These are phyloP conservation scores for Pulveroboletus sp. DNA, from an alignment of 768 basidiomycete species.

Conservation along the genomic window DNA sequence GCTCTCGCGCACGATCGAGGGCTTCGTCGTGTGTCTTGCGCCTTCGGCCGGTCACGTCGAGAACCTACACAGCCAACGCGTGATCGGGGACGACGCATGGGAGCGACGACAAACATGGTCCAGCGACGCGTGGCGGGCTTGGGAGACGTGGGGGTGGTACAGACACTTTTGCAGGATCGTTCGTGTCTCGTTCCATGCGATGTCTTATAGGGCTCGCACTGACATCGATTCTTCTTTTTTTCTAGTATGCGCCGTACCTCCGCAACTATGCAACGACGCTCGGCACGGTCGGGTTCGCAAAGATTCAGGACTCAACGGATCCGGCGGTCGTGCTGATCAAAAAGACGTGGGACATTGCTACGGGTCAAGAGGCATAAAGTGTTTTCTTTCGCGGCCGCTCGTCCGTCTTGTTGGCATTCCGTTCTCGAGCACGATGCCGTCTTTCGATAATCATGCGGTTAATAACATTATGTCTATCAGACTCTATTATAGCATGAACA, in stretches of 20 bases:
- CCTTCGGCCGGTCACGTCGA: slow-evolving; percentile 41
- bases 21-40: slow-evolving; percentile 66
- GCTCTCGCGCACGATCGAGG: slow-evolving; percentile 66
- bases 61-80: slow-evolving; percentile 48
- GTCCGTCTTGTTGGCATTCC: neutral
- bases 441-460: slow-evolving; percentile 2
- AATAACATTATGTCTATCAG: slow-evolving; percentile 22
- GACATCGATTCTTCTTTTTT: neutral
- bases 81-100: slow-evolving; percentile 69
- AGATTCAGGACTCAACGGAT: slow-evolving; percentile 55
- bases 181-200: slow-evolving; percentile 27
- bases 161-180: slow-evolving; percentile 83
- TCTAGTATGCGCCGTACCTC: slow-evolving; percentile 75
- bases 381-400: no score
- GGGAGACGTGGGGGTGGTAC: slow-evolving; percentile 92
- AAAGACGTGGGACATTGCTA: slow-evolving; percentile 68
- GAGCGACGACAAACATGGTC: slow-evolving; percentile 65
- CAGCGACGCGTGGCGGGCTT: slow-evolving; percentile 72
- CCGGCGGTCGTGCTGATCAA: slow-evolving; percentile 56
- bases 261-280: slow-evolving; percentile 71
- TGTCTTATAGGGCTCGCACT: neutral
- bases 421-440: slow-evolving; percentile 2
- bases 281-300: slow-evolving; percentile 62
- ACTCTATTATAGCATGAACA: no score
- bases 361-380: slow-evolving; percentile 51